Base-by-base conservation (phyloP, 331 rosid species). In the Malus hybrid region DNA sequence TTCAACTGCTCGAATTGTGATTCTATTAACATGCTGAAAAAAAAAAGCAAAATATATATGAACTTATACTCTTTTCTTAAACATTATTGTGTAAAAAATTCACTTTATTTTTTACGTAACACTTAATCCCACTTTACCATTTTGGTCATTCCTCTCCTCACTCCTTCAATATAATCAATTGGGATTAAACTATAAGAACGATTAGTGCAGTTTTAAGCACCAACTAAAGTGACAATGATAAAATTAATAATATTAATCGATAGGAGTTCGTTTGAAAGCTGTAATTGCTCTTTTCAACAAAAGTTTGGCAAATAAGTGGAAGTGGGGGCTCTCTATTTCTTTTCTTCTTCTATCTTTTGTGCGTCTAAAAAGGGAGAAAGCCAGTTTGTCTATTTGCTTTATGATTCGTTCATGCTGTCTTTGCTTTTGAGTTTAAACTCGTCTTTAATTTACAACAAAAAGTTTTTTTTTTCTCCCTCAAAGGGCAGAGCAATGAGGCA, bases 401-500 rank as follows among this genome's bases (percentile, higher is more conserved):
- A 28, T 33, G 80, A 42, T 78, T 28, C 29, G 29, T 28, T 28
- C 29, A 28, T 28, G 29, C 3, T 28, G 29, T 28, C 3, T 28
- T 28, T 28, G 29, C 29, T 28, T 28, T 28, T 28, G 70, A 78
- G 79, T 60, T 46, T 24, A 74, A 63, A 44, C 61, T 19, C 46
- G 13, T 42, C 46, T 42, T 42, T 36, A 14, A 32, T 52, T 71
- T 42, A 42, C 13, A 42, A 10, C 4, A 39, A 39, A 39, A 10
- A 42, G 13, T 10, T 42, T 10, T 42, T 10, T 39, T 10, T 42
- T 42, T 10, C 13, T 50, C 61, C 48, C 72, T 18, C 71, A 67
- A 69, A 62, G 70, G 39, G 68, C 77, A 75, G 57, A 70, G 65
- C 77, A 48, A 64, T 13, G 34, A n/a, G 80, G 65, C 42, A 27